Evolutionary conservation across 1,139 yeast genomes (phyloP), one percentile per base, ranked within the genome.

Genomic region (Taphrina wiesneri): DNA sequence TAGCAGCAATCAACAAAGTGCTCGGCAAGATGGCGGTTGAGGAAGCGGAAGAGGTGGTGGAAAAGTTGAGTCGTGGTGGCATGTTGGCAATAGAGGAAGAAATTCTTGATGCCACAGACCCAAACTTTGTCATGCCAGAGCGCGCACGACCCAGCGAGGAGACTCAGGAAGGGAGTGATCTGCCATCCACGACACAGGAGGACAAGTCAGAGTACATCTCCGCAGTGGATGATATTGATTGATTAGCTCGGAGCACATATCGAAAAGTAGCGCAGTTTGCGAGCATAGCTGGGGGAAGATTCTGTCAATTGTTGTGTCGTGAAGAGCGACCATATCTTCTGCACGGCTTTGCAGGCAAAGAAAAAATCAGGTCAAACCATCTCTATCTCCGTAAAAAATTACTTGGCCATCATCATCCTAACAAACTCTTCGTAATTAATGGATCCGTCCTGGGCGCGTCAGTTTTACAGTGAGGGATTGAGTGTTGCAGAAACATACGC

Each of bases 401-500:
- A 69, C 66, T 68, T 69, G 45, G 63, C 57, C 51, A 83, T 79
- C 76, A 89, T 82, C 73, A 89, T 83, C 72, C 87, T 88, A 70
- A 95, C 95, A 77, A 93, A 93, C 79, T 93, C 99, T 75, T 88
- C 91, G 77, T 93, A 93, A 78, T 92, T 95, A 75, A 93, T 93
- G 78, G 89, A 96, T 67, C 98, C 98, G 73, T 93, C 96, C 28
- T 51, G n/a, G 3, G 43, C 45, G 21, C 9, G 34, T 32, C 56
- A 57, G 45, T 46, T n/a, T n/a, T 9, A 26, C 32, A 28, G 4
- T 11, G 13, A 19, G 3, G 2, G 45, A n/a, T 2, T 11, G 19
- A 6, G 45, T 34, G 30, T 26, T 7, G 23, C 13, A 52, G 34
- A 15, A 6, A 49, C 65, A 67, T 47, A 68, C 67, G 17, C 69